Evolutionary conservation across 176 grass and related monocot species (phyloP), one percentile per base, ranked within the genome.

Genomic region (Oryza meyeriana): DNA sequence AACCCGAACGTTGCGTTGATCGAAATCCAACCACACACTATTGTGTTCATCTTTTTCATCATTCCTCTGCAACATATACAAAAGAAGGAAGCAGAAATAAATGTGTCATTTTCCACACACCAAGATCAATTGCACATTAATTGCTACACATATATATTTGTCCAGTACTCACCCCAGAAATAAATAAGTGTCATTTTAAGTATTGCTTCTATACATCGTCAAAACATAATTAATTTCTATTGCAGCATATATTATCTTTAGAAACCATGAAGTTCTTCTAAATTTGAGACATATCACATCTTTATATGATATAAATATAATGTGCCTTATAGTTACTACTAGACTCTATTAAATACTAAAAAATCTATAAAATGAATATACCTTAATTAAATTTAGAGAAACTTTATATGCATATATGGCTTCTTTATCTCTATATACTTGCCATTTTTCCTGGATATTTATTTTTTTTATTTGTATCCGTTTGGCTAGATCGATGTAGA

Each of bases 1-100:
- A 29, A 79, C 76, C 61, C 76, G 4, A 45, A 45, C 28, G 61
- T 42, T 47, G 76, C 59, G 18, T 79, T 79, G 76, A 79, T 48
- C 13, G 61, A 38, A 42, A 71, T 71, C 68, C 68, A 71, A 4
- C 66, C 18, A n/a, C 6, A 5, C 35, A 70, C 35, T 70, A 40
- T 2, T 14, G 52, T 7, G 52, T 57, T n/a, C 6, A 24, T 57
- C 52, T n/a, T 57, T 57, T 57, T 57, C 52, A 57, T 12, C 52
- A 57, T 57, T 57, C 20, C 52, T n/a, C 52, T 57, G 20, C 8
- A 57, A 57, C 52, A 57, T 3, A 57, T 7, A 57, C 0, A 57
- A 22, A 2, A 57, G 0, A 47, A 45, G 12, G 1, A 5, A 16
- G 44, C 5, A 47, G 44, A 47, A 5, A 42, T 4, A 42, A 2